Base-by-base conservation (phyloP, 1,139 yeast species). In the Debaryomycetaceae sp. region DNA sequence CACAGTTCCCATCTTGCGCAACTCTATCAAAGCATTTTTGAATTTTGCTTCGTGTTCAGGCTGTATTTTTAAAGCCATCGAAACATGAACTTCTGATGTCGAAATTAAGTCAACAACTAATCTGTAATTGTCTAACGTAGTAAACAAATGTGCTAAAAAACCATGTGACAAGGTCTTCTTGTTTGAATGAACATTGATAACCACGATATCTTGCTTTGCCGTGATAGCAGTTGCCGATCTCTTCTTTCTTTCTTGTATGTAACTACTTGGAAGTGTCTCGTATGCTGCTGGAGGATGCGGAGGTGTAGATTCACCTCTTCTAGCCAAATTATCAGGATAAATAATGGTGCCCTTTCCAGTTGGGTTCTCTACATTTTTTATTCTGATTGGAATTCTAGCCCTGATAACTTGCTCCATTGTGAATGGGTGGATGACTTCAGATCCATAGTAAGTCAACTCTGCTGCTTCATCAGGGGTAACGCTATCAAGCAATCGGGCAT, bases 401-500 rank as follows among this genome's bases (percentile, higher is more conserved):
- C 84, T 83, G 55, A 93, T 93, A 46, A 91, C 99, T 69, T 93
- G 99, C 68, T 93, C 98, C 99, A 93, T 93, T 34, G 99, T 93
- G 72, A 93, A 93, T 2, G 99, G 99, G 61, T 93, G 99, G 55
- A 93, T 93, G 51, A 93, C 99, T 68, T 93, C 99, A 5, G 96
- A 86, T 33, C 99, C 99, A 61, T 93, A 93, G 66, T 93, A 93
- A 0, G 99, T 93, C 65, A 93, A 79, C 68, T 93, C 99, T 0
- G 98, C 95, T 2, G 99, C 99, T 69, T 93, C 99, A 61, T 93
- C 99, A 2, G 99, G 99, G 0, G 99, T 93, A 51, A 93, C 97
- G 48, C 90, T 81, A 47, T 84, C 82, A 52, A 93, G 72, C 42
- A 93, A 71, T 56, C 97, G 77, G 4, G 99, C 99, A 46, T 81